phyloP scores from a whole-genome alignment of 805 yeast genomes.

The Lipomyces oligophaga region DNA sequence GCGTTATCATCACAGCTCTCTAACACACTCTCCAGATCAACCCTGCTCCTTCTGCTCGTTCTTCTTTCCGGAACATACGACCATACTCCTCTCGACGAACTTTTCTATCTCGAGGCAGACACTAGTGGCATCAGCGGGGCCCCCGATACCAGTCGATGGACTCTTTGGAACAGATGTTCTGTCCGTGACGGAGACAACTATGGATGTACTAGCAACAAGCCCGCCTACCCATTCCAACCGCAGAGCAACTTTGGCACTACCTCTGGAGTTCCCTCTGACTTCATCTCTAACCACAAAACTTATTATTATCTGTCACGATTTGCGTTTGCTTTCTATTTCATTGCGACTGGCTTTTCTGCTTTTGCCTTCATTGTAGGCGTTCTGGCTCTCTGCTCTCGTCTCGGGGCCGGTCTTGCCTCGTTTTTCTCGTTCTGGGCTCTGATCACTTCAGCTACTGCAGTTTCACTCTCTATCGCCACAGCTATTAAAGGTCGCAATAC shows the following conservation, averaged over 20 bases:
- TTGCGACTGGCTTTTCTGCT: conserved; percentile 54
- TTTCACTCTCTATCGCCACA: conserved; percentile 63
- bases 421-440: conserved; percentile 32
- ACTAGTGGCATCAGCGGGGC: conserved; percentile 51
- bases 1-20: neutral
- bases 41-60: conserved; percentile 56
- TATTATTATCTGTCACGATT: conserved; percentile 67
- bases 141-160: conserved; percentile 63
- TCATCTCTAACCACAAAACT: conserved; percentile 47
- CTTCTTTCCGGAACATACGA: conserved; percentile 62
- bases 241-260: conserved; percentile 61
- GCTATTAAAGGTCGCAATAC: conserved; percentile 70
- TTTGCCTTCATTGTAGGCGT: conserved; percentile 42
- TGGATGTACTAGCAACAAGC: conserved; percentile 51
- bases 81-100: conserved; percentile 53
- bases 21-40: conserved; percentile 38
- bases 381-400: conserved; percentile 21
- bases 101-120: conserved; percentile 78
- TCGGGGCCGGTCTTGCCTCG: conserved; percentile 16
- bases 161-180: conserved; percentile 65
- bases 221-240: conserved; percentile 88
- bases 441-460: conserved; percentile 32
- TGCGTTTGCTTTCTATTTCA: conserved; percentile 59
- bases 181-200: conserved; percentile 45
- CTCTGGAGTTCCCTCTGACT: conserved; percentile 51